Base-by-base conservation (phyloP, 768 basidiomycete genomes). In the Arthromyces matolae region DNA sequence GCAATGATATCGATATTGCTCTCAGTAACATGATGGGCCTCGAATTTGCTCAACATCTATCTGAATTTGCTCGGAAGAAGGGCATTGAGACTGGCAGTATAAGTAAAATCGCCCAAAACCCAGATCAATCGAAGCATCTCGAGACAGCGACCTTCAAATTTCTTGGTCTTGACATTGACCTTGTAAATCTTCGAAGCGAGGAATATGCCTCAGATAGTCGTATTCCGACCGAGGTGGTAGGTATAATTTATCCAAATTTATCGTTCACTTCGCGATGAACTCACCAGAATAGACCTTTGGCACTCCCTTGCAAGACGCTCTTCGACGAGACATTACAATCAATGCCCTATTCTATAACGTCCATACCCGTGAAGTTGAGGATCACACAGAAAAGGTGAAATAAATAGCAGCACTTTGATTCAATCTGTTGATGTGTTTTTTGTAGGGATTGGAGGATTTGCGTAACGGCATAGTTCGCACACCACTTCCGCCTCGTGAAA, bases 271-370 rank as follows among this genome's bases (percentile, higher is more conserved):
- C 12, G 8, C 22, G 14, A 20, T 20, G 9, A 32, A 38, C 14
- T 20, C 7, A 19, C 23, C 20, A 9, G 31, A 25, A 7, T 59
- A 98, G 95, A 74, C 78, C 27, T 95, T 93, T 47, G 96, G 96
- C 6, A 95, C 94, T 3, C 93, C 95, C 0, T 60, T 88, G 12
- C 79, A 98, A 69, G 96, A 99, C 63, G 93, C 96, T 2, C 64
- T 88, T 39, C 75, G 96, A 43, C 75, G 96, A 58, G 96, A 99
- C 64, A 81, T 88, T 23, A 98, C 96, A 1, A 96, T 99, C 64
- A 99, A 99, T 61, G 73, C 95, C 0, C 71, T 99, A 6, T 98
- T 98, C 69, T 98, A 94, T 70, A 98, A 99, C 55, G 79, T 99
- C 1, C 93, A 96, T 59, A 84, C 86, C 1, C 78, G 83, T 12